These are phyloP conservation scores for Trifolium repens DNA, from an alignment of 306 rosid genomes.

Conservation along the genomic window DNA sequence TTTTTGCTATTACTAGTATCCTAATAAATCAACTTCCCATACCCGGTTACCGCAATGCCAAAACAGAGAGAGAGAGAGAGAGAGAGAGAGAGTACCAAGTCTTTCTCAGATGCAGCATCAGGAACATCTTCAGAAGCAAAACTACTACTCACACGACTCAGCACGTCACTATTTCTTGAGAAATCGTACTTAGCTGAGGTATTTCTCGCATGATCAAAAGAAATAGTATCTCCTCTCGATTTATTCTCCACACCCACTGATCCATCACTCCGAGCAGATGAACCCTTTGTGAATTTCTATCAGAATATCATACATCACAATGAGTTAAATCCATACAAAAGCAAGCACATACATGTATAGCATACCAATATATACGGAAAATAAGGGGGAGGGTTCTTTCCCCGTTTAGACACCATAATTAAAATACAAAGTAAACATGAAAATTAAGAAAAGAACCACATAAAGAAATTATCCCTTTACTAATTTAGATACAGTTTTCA, in stretches of 20 bases:
- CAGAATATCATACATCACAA: conserved; percentile 34
- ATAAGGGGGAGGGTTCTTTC: neutral
- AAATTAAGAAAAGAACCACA: neutral
- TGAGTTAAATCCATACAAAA: conserved; percentile 3
- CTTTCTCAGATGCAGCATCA: conserved; percentile 91
- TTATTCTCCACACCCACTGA: conserved; percentile 41
- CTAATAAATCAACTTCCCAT: conserved; percentile 7
- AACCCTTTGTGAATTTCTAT: conserved; percentile 40
- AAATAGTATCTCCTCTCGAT: conserved; percentile 44
- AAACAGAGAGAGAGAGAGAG: neutral
- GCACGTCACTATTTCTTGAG: conserved; percentile 52
- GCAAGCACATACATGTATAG: neutral
- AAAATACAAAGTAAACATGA: conserved; percentile 17
- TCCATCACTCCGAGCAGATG: conserved; percentile 50
- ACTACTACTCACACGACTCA: conserved; percentile 50
- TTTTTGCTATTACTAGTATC: neutral
- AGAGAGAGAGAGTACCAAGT: conserved; percentile 54
- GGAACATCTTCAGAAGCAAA: conserved; percentile 66
- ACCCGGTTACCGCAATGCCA: neutral
- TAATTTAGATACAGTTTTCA: neutral
- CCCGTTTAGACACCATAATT: neutral
- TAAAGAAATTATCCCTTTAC: neutral
- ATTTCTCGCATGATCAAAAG: conserved; percentile 43
- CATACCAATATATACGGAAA: conserved; percentile 3
- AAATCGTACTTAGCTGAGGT: conserved; percentile 53